phyloP scores from a whole-genome alignment of 345 rosid species.

The Turritis glabra region DNA sequence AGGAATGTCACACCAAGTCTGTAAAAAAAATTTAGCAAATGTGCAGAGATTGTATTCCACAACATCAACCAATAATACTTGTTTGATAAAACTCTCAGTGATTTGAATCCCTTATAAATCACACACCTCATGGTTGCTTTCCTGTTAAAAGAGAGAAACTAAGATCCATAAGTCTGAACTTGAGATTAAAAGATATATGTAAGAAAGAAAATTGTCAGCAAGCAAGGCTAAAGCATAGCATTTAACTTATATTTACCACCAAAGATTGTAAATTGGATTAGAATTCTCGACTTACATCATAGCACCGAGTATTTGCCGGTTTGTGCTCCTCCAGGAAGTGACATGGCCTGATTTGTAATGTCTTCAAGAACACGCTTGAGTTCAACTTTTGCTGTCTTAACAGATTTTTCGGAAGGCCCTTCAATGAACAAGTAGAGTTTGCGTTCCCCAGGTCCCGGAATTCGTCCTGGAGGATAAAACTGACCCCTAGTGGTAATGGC shows the following conservation, averaged over 20 bases:
- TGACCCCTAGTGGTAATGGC: conserved; percentile 96
- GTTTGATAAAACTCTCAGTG: conserved; percentile 13
- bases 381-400: conserved; percentile 84
- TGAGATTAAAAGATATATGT: not conserved
- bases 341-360: conserved; percentile 72
- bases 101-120: conserved; percentile 28
- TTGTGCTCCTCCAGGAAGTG: conserved; percentile 92
- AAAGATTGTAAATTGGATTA: conserved; percentile 11
- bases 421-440: conserved; percentile 91
- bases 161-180: conserved; percentile 41
- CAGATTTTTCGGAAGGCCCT: conserved; percentile 89
- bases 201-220: not conserved
- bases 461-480: conserved; percentile 68
- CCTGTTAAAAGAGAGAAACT: conserved; percentile 39
- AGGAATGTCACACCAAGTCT: conserved; percentile 16
- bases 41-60: conserved; percentile 27
- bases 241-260: not conserved
- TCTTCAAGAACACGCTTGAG: conserved; percentile 90
- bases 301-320: conserved; percentile 90
- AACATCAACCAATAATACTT: conserved; percentile 13
- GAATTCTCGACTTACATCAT: conserved; percentile 55
- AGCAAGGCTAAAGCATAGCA: not conserved
- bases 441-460: conserved; percentile 74
- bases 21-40: conserved; percentile 11
- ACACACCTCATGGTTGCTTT: conserved; percentile 34